Evolutionary conservation across 768 basidiomycete species (phyloP).

Genomic region (Phaeotremella fagi): DNA sequence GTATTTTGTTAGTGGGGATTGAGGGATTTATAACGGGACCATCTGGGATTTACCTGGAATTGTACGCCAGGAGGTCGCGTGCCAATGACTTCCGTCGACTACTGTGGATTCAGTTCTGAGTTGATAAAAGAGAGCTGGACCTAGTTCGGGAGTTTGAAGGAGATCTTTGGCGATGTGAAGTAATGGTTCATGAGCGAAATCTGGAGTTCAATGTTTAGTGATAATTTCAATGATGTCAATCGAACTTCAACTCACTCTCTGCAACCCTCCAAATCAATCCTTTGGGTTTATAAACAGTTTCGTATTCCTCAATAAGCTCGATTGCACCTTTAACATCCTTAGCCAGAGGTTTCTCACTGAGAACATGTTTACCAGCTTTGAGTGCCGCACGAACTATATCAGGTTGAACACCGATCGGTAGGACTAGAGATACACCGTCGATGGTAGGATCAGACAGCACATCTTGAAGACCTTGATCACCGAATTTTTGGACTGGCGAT

Average conservation of each 20-base stretch:
- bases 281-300: slow-evolving; percentile 60
- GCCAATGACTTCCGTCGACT: not conserved
- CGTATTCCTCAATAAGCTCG: slow-evolving; percentile 63
- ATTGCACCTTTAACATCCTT: slow-evolving; percentile 63
- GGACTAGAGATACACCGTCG: slow-evolving; percentile 64
- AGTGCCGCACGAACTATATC: slow-evolving; percentile 56
- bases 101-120: not conserved
- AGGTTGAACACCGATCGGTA: slow-evolving; percentile 75
- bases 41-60: not conserved
- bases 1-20: not conserved
- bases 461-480: slow-evolving; percentile 32
- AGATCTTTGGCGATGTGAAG: slow-evolving; percentile 7
- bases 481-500: slow-evolving; percentile 51
- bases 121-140: slow-evolving; percentile 5
- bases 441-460: slow-evolving; percentile 68
- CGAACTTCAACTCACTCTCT: slow-evolving; percentile 58
- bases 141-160: not conserved
- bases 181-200: slow-evolving; percentile 21
- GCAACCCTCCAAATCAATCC: slow-evolving; percentile 75
- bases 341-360: slow-evolving; percentile 83
- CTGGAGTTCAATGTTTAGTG: not conserved
- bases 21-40: not conserved
- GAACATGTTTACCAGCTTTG: slow-evolving; percentile 73
- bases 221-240: not conserved
- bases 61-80: not conserved